Base-by-base conservation (phyloP, 2,329 filamentous ascomycete species). In the Thielaviopsis musarum region DNA sequence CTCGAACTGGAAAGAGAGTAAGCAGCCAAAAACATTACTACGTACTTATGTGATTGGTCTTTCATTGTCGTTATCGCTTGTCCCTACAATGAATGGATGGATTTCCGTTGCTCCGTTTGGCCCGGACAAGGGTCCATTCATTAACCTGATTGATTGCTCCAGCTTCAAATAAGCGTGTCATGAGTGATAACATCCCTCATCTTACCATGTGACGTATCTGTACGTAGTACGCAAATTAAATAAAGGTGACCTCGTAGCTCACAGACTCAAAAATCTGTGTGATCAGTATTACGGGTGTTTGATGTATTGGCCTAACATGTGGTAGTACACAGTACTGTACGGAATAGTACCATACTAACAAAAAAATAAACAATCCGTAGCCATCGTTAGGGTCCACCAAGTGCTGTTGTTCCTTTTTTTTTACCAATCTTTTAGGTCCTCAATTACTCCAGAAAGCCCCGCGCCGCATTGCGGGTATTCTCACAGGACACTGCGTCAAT, bases 401-500 rank as follows among this genome's bases (percentile, higher is more conserved):
- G 15, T 34, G 5, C 13, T n/a, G 34, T 21, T 21, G 15, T 12
- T 51, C 49, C 52, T 58, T 19, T 12, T 52, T 10, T n/a, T 45
- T 45, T 45, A 45, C 38, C 15, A 45, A 2, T 17, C 38, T n/a
- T n/a, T 45, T 45, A 13, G 15, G n/a, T 41, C 64, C 62, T 3
- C 62, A 51, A 24, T 66, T 60, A 49, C 9, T 21, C 17, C n/a
- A 56, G 34, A 67, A 94, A 95, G 0, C 71, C 72, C 63, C 86
- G 77, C 56, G 74, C 70, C 56, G 71, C 71, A 71, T 94, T 95
- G 63, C 87, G 78, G 12, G 77, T 77, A 62, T 76, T 74, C 70
- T 91, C 82, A 7, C 76, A 77, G 58, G 77, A 84, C 65, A 83
- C 79, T 0, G 84, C 85, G 64, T 94, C 86, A 26, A 95, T 68